Percentiles rank a stretch among this genome's conserved stretches.
Evolutionary conservation across 345 rosid species (phyloP).

Genomic region (Firmiana major): DNA sequence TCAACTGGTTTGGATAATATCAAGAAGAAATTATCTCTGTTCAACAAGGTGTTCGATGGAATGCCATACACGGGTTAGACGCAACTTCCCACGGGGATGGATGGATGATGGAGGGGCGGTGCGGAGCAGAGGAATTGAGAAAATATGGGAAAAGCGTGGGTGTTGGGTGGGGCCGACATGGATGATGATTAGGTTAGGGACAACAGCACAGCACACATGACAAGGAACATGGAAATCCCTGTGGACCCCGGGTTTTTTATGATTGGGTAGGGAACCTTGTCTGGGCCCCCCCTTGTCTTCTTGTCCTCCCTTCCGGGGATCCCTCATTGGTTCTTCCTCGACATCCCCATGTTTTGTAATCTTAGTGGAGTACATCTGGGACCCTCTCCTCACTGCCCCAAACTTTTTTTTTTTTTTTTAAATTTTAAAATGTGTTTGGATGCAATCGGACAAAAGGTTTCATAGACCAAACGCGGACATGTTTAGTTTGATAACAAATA

Average conservation of each 20-base stretch:
- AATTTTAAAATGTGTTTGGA: no score
- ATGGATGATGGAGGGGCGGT: no score
- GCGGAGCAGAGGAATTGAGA: neutral
- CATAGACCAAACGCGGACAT: no score
- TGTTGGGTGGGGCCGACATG: neutral
- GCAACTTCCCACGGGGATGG: no score
- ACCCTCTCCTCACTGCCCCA: neutral
- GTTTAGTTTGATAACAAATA: no score
- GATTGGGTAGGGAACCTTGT: slow-evolving; percentile 51
- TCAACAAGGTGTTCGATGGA: no score
- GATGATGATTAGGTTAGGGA: slow-evolving; percentile 22
- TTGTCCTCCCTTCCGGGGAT: slow-evolving; percentile 31
- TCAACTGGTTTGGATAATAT: no score
- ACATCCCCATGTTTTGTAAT: slow-evolving; percentile 19
- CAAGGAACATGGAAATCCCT: slow-evolving; percentile 24
- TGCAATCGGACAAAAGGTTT: no score
- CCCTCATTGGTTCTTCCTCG: slow-evolving; percentile 17
- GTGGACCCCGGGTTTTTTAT: slow-evolving; percentile 39
- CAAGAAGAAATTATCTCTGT: no score
- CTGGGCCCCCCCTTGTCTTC: slow-evolving; percentile 44
- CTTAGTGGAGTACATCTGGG: slow-evolving; percentile 36
- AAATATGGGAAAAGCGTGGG: slow-evolving; percentile 2
- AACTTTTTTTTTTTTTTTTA: no score
- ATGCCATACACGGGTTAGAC: no score
- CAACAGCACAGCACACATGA: neutral